Evolutionary conservation across 345 rosid species (phyloP), one percentile per base, ranked within the genome.

Genomic region (Angophora floribunda): DNA sequence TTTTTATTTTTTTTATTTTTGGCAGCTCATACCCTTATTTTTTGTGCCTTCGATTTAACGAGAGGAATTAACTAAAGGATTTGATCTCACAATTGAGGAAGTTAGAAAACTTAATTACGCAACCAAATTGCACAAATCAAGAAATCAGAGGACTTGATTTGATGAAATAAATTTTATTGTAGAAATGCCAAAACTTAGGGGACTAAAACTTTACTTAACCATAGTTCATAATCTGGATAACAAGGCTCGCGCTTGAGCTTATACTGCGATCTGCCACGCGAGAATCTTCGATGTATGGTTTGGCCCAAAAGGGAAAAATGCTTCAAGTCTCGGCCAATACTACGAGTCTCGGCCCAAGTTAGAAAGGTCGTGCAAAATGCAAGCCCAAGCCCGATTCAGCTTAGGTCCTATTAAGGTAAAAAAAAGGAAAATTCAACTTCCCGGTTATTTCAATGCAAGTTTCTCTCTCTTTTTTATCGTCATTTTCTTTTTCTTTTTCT

Each of bases 91-190:
- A 32, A 4, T 67, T 12, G 5, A 0, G 45, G 9, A 67, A 67
- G 3, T 67, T 16, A 0, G 45, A 67, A 19, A 32, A 14, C 79
- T 16, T 15, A 22, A 36, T 36, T 32, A 4, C 47, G 17, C 45
- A 32, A 17, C 13, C 47, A 70, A 36, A 17, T 70, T 17, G 47
- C 82, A 36, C 47, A 15, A 36, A 0, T 36, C 47, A 9, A 70
- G 82, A 70, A 36, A 36, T 70, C 24, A 17, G 19, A 70, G 13
- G 82, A 19, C 26, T 36, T 0, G 24, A 28, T 5, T 11, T 3
- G 3, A 59, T 7, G 67, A 59, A 59, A 1, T 26, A 59, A 10
- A 3, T n/a, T 26, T n/a, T 0, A 0, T 59, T 59, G 32, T 59
- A 28, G 0, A 15, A 26, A 26, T 14, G 30, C 32, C 32, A 30